Conservation (phyloP, 352 stramenopile genomes). For the Globisporangium recalcitrans region DNA sequence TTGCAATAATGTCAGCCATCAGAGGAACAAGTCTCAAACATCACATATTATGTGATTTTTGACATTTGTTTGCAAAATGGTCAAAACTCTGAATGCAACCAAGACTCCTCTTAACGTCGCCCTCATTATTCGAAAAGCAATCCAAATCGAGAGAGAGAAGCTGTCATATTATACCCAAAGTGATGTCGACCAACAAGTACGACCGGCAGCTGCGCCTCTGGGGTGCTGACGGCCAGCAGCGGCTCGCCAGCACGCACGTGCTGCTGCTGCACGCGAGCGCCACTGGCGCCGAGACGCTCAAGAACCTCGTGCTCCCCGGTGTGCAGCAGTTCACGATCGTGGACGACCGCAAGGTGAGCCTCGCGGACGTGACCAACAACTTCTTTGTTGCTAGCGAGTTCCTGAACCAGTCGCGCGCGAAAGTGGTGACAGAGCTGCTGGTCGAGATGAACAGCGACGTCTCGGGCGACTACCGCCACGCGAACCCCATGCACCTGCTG, state of each 20-base stretch:
- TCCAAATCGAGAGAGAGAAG: neutral
- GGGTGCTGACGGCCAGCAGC: constrained; percentile 91
- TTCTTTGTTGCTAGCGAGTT: constrained; percentile 87
- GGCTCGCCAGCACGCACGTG: constrained; percentile 85
- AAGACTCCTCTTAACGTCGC: no score
- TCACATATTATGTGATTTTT: no score
- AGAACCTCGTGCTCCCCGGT: constrained; percentile 95
- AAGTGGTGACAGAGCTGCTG: constrained; percentile 81
- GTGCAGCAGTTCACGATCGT: constrained; percentile 91
- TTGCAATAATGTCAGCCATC: no score
- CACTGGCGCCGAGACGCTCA: constrained; percentile 95
- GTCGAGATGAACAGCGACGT: constrained; percentile 96
- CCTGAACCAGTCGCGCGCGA: constrained; percentile 62
- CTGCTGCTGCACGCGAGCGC: constrained; percentile 89
- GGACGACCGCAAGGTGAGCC: constrained; percentile 80
- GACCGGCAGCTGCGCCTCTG: constrained; percentile 98
- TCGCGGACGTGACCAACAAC: constrained; percentile 87
- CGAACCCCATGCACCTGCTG: constrained; percentile 48
- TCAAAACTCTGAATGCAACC: no score
- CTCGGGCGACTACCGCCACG: constrained; percentile 41
- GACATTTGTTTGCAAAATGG: no score
- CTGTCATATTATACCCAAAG: no score
- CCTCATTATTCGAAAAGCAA: neutral
- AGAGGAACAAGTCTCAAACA: no score
- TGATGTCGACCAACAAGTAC: constrained; percentile 89